These are phyloP conservation scores for Alternaria alternata DNA, from an alignment of 2,329 filamentous ascomycete genomes.

Conservation along the genomic window DNA sequence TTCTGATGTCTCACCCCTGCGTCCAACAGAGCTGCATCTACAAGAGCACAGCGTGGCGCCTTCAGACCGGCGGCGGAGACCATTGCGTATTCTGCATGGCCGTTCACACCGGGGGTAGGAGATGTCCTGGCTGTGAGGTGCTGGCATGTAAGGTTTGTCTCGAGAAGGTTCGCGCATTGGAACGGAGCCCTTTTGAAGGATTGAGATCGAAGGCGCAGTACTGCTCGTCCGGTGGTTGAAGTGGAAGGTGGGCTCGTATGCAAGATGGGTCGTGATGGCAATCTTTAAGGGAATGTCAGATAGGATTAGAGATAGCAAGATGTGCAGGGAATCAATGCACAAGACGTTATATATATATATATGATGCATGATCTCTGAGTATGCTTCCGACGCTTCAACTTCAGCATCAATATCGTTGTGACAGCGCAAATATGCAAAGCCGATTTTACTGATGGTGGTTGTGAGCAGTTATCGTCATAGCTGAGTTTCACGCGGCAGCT, in stretches of 20 bases:
- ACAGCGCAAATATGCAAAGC: background rate
- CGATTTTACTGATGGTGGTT: background rate
- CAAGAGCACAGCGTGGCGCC: conserved; percentile 1
- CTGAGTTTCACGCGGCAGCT: conserved; percentile 2
- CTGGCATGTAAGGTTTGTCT: conserved; percentile 22
- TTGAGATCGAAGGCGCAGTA: conserved; percentile 1
- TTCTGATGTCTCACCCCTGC: conserved; percentile 20
- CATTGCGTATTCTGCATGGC: conserved; percentile 22
- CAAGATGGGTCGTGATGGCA: background rate
- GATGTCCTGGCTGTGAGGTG: conserved; percentile 24
- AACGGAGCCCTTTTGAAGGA: conserved; percentile 5
- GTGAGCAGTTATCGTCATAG: background rate
- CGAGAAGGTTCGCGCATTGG: background rate
- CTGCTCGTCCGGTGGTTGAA: conserved; percentile 6
- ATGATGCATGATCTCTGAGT: background rate
- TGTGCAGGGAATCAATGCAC: background rate
- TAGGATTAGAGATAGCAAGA: background rate
- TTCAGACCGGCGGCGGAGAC: conserved; percentile 10
- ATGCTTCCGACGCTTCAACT: background rate
- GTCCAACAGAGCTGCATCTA: conserved; percentile 9
- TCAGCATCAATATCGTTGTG: background rate
- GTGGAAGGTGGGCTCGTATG: background rate
- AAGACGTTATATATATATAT: background rate
- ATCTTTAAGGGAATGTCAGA: background rate
- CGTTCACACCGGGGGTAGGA: background rate